phyloP scores from a whole-genome alignment of 108 stramenopile species.

The Parietichytrium sp. region DNA sequence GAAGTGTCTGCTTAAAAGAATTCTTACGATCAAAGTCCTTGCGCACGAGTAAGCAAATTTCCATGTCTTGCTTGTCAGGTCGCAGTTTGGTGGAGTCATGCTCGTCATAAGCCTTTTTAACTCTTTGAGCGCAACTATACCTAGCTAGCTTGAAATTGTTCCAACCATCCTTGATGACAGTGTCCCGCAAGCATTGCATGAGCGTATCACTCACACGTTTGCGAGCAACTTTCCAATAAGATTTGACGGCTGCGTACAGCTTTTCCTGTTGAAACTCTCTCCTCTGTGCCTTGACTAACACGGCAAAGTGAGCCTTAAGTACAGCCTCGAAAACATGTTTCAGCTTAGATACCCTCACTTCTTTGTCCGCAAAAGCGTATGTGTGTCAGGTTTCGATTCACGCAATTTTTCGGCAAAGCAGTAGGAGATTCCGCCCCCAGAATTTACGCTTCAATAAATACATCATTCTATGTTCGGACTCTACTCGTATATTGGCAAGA shows the following conservation, averaged over 20 bases:
- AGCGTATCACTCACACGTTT: not conserved
- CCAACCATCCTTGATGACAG: not conserved
- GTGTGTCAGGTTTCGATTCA: no score
- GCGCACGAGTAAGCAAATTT: no score
- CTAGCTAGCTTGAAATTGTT: not conserved
- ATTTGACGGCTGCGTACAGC: constrained; percentile 19
- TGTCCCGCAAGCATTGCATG: not conserved
- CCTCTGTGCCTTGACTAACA: not conserved
- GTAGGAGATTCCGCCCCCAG: no score
- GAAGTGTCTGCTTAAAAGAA: no score
- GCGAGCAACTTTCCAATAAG: not conserved
- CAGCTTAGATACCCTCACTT: not conserved
- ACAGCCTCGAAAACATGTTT: not conserved
- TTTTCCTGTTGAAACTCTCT: constrained; percentile 14
- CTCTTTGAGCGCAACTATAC: not conserved
- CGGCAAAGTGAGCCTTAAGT: not conserved
- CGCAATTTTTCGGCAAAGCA: no score
- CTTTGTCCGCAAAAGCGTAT: no score
- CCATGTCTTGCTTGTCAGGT: not conserved
- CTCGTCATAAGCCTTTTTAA: not conserved
- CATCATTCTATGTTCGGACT: no score
- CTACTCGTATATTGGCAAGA: constrained; percentile 87
- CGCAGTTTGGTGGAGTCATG: not conserved
- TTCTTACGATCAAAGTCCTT: no score
- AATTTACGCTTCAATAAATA: no score